Conservation (phyloP, 2,329 filamentous ascomycete genomes). For the Penicillium digitatum region DNA sequence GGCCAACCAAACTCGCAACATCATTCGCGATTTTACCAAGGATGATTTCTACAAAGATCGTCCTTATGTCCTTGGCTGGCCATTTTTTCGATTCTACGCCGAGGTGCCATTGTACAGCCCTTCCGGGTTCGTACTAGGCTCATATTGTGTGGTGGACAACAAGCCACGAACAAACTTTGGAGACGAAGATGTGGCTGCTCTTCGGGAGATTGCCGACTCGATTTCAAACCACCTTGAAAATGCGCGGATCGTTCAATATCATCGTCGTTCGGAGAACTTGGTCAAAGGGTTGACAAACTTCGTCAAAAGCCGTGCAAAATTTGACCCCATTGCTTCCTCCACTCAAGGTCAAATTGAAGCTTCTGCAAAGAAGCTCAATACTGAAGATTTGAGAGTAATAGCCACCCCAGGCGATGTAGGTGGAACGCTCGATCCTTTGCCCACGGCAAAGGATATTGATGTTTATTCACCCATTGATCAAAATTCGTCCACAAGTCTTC, state of each 20-base stretch:
- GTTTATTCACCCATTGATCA: neutral
- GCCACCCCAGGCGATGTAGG: neutral
- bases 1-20: slow-evolving; percentile 29
- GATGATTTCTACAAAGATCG: slow-evolving; percentile 36
- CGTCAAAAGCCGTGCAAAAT: slow-evolving; percentile 41
- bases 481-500: neutral
- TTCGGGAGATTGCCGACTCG: slow-evolving; percentile 55
- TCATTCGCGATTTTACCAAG: slow-evolving; percentile 38
- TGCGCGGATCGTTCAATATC: slow-evolving; percentile 52
- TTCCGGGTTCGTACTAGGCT: slow-evolving; percentile 55
- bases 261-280: slow-evolving; percentile 55
- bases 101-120: slow-evolving; percentile 58
- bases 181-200: slow-evolving; percentile 38
- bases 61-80: slow-evolving; percentile 31
- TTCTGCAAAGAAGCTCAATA: neutral
- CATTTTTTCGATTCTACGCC: slow-evolving; percentile 49
- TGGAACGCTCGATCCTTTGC: neutral
- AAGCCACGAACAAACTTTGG: slow-evolving; percentile 47
- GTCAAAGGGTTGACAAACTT: slow-evolving; percentile 53
- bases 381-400: neutral
- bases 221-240: slow-evolving; percentile 58
- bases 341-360: slow-evolving; percentile 9
- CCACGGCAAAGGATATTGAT: neutral
- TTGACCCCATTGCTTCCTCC: slow-evolving; percentile 21
- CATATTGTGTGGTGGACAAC: slow-evolving; percentile 57